These are phyloP conservation scores for Pseudoscleropodium purum DNA, from an alignment of 225 moss, liverwort and hornwort species.

Conservation along the genomic window DNA sequence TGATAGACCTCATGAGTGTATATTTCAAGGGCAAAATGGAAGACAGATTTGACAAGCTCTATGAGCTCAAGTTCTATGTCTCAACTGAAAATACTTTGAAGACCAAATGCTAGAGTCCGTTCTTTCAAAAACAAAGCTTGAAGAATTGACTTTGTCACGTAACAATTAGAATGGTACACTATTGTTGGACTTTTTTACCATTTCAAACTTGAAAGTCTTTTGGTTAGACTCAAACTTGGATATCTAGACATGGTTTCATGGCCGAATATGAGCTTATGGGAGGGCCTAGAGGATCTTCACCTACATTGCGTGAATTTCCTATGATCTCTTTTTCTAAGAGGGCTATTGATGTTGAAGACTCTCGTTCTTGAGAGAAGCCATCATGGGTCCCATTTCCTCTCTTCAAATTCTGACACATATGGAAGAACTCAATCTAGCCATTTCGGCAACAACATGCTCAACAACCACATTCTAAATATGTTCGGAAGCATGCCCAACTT, in stretches of 20 bases:
- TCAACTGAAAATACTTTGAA: fast-evolving
- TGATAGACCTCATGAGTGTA: fast-evolving
- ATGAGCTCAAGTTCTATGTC: neutral
- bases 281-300: neutral
- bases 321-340: neutral
- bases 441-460: fast-evolving
- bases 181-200: neutral
- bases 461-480: neutral
- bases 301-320: fast-evolving
- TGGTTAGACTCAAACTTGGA: neutral
- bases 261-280: neutral
- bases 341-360: neutral
- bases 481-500: neutral
- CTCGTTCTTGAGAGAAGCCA: neutral
- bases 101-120: neutral
- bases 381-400: neutral
- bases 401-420: neutral
- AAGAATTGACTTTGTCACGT: neutral
- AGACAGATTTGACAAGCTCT: fast-evolving
- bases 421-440: neutral
- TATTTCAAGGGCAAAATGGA: fast-evolving
- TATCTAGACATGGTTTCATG: neutral
- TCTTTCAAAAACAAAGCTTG: neutral
- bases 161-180: neutral
- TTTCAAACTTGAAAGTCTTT: neutral